Evolutionary conservation across 2,329 filamentous ascomycete genomes (phyloP).

Genomic region (Cylindrodendrum hubeiense): DNA sequence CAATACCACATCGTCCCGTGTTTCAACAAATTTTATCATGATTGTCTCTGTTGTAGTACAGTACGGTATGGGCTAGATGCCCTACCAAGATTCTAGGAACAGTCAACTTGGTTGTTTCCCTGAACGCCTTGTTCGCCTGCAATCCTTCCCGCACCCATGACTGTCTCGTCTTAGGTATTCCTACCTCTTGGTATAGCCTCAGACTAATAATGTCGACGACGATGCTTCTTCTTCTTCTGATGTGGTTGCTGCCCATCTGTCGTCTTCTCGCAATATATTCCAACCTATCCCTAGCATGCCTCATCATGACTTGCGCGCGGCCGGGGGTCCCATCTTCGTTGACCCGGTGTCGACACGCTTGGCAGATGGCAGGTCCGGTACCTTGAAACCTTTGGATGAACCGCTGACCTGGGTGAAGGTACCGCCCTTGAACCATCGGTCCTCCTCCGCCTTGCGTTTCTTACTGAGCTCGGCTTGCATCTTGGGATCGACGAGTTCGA

Average conservation of each 20-base stretch:
- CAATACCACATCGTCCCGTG: neutral
- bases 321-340: slow-evolving; percentile 52
- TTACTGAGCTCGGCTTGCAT: slow-evolving; percentile 86
- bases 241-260: neutral
- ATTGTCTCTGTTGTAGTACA: neutral
- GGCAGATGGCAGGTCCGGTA: slow-evolving; percentile 77
- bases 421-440: slow-evolving; percentile 97
- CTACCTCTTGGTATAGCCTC: neutral
- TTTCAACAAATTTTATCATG: neutral
- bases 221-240: neutral
- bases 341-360: slow-evolving; percentile 72
- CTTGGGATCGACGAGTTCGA: slow-evolving; percentile 96
- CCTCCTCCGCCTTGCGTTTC: slow-evolving; percentile 94
- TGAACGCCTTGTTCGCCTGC: slow-evolving; percentile 41
- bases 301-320: slow-evolving; percentile 38
- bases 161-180: slow-evolving; percentile 4
- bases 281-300: neutral
- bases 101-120: slow-evolving; percentile 7
- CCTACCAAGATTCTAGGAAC: neutral
- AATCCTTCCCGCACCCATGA: slow-evolving; percentile 16
- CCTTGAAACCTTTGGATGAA: slow-evolving; percentile 78
- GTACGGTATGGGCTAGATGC: neutral
- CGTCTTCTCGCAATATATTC: neutral
- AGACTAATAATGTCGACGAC: neutral
- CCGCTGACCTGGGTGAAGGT: slow-evolving; percentile 89